Evolutionary conservation across 495 filamentous ascomycete genomes (phyloP).

Genomic region (Neurospora sp.): DNA sequence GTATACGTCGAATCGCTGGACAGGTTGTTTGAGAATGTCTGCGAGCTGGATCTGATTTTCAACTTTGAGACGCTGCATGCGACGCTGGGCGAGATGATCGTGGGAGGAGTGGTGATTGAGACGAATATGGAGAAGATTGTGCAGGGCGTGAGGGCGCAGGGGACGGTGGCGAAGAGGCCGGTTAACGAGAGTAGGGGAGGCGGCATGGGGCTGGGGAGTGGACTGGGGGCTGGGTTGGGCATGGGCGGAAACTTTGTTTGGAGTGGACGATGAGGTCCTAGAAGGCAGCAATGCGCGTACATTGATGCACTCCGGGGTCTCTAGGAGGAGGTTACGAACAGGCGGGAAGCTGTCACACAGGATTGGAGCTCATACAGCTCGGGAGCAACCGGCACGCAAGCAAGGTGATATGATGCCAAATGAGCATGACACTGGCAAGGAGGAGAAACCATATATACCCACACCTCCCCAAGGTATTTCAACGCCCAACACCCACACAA

Average conservation of each 20-base stretch:
- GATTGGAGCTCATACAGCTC: not conserved
- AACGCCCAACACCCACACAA: not conserved
- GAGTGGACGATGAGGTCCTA: slow-evolving; percentile 36
- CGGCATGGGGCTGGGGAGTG: slow-evolving; percentile 11
- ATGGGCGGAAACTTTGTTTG: slow-evolving; percentile 51
- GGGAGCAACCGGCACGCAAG: not conserved
- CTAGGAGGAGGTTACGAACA: not conserved
- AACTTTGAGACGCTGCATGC: slow-evolving; percentile 97
- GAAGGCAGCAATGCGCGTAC: not conserved
- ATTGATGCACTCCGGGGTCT: not conserved
- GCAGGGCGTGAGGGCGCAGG: slow-evolving; percentile 69
- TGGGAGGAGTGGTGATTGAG: slow-evolving; percentile 92
- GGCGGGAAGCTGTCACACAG: not conserved
- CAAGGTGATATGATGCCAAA: not conserved
- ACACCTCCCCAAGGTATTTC: not conserved
- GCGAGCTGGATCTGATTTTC: slow-evolving; percentile 96
- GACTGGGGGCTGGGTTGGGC: slow-evolving; percentile 33
- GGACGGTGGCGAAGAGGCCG: slow-evolving; percentile 62
- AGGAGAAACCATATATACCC: not conserved
- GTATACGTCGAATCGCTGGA: slow-evolving; percentile 96
- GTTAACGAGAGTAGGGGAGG: slow-evolving; percentile 40
- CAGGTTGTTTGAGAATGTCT: slow-evolving; percentile 93
- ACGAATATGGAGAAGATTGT: slow-evolving; percentile 83
- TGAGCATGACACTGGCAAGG: not conserved
- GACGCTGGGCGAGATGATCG: slow-evolving; percentile 84